A percentile compares a stretch with the other conserved stretches of the same genome.
These are phyloP conservation scores for Serendipita sp. DNA, from an alignment of 768 basidiomycete species.

Conservation along the genomic window DNA sequence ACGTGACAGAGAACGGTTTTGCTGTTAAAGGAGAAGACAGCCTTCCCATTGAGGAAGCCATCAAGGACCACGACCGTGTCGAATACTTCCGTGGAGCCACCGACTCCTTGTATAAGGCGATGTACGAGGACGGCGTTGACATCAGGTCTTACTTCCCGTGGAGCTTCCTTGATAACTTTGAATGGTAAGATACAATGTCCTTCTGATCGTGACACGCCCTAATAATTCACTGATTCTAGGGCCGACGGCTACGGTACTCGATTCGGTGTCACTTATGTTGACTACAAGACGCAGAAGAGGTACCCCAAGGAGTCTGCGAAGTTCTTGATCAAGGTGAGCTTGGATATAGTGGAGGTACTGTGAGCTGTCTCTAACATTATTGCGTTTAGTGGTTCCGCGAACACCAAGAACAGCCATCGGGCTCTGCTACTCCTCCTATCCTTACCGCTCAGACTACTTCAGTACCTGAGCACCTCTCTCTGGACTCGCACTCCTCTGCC, in stretches of 20 bases:
- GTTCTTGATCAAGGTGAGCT: conserved; percentile 36
- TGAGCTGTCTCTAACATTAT: background rate
- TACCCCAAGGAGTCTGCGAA: conserved; percentile 46
- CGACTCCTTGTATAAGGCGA: conserved; percentile 36
- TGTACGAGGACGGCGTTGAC: conserved; percentile 46
- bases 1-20: conserved; percentile 63
- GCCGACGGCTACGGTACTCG: conserved; percentile 54
- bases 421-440: background rate
- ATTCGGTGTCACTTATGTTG: conserved; percentile 56
- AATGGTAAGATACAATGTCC: conserved; percentile 27
- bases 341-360: background rate
- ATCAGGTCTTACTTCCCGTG: conserved; percentile 49
- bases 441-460: background rate
- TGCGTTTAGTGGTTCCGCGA: conserved; percentile 19
- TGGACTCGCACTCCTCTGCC: background rate
- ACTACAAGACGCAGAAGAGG: conserved; percentile 50
- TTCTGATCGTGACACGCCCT: too few species aligned
- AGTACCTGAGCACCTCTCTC: background rate
- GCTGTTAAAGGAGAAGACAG: conserved; percentile 47
- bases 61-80: conserved; percentile 46
- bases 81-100: conserved; percentile 50
- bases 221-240: conserved; percentile 14
- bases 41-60: conserved; percentile 35
- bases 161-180: conserved; percentile 59
- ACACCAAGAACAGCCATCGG: conserved; percentile 9